These are phyloP conservation scores for Zoysia pacifica DNA, from an alignment of 176 grass and related monocot genomes.

Conservation along the genomic window DNA sequence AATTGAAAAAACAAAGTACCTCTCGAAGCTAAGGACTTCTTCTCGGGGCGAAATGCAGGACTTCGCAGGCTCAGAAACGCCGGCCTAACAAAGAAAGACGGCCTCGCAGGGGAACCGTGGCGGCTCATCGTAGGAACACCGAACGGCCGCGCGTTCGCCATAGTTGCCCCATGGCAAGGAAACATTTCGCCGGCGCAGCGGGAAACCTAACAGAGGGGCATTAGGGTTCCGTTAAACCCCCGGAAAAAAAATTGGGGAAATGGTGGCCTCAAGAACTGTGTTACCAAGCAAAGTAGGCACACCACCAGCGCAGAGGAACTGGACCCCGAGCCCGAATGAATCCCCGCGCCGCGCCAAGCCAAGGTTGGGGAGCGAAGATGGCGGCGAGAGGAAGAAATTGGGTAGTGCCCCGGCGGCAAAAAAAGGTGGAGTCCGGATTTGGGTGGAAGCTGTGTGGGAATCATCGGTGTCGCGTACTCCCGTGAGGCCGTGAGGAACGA, in stretches of 20 bases:
- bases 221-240: constrained; percentile 13
- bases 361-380: background rate
- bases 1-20: constrained; percentile 31
- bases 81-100: background rate
- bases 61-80: constrained; percentile 36
- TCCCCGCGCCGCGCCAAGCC: background rate
- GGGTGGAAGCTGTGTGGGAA: background rate
- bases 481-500: too few species aligned
- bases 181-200: constrained; percentile 14
- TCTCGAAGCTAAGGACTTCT: constrained; percentile 30
- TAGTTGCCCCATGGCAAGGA: constrained; percentile 13
- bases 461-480: too few species aligned
- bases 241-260: background rate
- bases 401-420: background rate
- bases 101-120: constrained; percentile 15
- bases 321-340: background rate
- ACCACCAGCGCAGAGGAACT: background rate
- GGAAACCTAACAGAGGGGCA: background rate
- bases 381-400: background rate
- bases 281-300: background rate
- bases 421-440: background rate
- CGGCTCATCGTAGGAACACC: constrained; percentile 15
- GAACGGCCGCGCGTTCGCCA: constrained; percentile 30
- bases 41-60: constrained; percentile 26
- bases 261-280: background rate